These are phyloP conservation scores for Debaryomyces castellii DNA, from an alignment of 805 yeast genomes.

Conservation along the genomic window DNA sequence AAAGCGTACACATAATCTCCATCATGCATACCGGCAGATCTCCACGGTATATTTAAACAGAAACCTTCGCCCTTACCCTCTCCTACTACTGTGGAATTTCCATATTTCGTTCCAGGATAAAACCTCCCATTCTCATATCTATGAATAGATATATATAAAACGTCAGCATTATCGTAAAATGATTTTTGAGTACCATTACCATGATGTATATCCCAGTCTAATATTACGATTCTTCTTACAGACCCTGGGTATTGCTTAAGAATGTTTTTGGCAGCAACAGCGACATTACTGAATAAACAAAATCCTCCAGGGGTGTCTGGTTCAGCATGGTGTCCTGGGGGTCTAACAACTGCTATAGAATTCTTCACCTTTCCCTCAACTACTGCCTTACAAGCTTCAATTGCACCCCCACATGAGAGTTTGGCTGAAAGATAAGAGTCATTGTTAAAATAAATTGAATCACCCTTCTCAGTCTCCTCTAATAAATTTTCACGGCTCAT, in stretches of 20 bases:
- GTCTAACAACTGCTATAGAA: constrained; percentile 91
- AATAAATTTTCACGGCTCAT: constrained; percentile 77
- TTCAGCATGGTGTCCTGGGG: constrained; percentile 99
- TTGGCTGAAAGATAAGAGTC: constrained; percentile 86
- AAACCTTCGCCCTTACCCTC: constrained; percentile 84
- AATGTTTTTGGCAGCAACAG: constrained; percentile 90
- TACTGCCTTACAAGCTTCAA: constrained; percentile 94
- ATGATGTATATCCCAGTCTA: constrained; percentile 99
- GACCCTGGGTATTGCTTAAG: constrained; percentile 83
- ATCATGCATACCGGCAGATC: constrained; percentile 86
- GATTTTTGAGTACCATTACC: constrained; percentile 98
- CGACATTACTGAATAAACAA: constrained; percentile 93
- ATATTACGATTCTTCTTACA: constrained; percentile 74
- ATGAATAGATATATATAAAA: constrained; percentile 86
- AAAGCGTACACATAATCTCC: constrained; percentile 95
- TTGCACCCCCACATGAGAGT: constrained; percentile 94
- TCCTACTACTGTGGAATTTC: constrained; percentile 79
- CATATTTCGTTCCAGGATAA: constrained; percentile 91
- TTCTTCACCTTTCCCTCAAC: constrained; percentile 90
- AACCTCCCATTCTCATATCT: constrained; percentile 89
- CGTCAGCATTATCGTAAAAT: constrained; percentile 85
- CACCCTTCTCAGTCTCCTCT: constrained; percentile 86
- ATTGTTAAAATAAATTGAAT: constrained; percentile 91
- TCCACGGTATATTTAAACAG: constrained; percentile 93
- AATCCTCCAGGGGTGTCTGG: constrained; percentile 97